A percentile compares a stretch with the other conserved stretches of the same genome.
phyloP scores from a whole-genome alignment of 192 early-diverging fungal genomes.

The Phycomyces nitens region DNA sequence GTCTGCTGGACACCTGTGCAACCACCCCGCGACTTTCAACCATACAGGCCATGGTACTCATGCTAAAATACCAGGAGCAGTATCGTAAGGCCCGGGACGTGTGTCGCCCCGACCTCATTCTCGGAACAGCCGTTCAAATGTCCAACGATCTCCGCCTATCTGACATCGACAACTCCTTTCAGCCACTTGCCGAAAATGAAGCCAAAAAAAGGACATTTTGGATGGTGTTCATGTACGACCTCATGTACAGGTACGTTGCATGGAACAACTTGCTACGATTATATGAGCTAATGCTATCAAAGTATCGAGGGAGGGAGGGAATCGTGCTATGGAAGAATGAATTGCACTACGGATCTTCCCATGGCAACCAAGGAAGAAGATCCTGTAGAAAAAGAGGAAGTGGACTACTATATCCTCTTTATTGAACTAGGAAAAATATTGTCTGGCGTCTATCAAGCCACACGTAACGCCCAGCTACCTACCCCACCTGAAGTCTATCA shows the following conservation, averaged over 20 bases:
- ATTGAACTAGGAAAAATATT: constrained; percentile 1
- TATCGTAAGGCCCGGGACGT: constrained; percentile 7
- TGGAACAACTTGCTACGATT: not conserved
- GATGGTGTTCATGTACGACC: constrained; percentile 15
- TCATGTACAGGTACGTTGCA: constrained; percentile 15
- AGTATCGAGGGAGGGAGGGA: constrained; percentile 10
- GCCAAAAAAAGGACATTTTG: constrained; percentile 18
- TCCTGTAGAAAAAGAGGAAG: constrained; percentile 1
- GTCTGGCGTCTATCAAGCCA: not conserved
- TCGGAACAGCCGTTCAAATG: not conserved
- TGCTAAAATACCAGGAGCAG: constrained; percentile 4
- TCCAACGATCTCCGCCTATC: no score
- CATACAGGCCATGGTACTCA: not conserved
- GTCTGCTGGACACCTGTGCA: constrained; percentile 2
- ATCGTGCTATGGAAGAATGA: not conserved
- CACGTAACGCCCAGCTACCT: not conserved
- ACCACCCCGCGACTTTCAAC: not conserved
- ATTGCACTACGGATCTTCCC: not conserved
- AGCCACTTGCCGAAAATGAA: constrained; percentile 5
- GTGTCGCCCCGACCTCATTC: constrained; percentile 2
- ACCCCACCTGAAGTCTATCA: constrained; percentile 1
- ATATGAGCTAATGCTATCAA: not conserved
- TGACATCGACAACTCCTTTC: no score
- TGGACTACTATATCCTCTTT: constrained; percentile 1
- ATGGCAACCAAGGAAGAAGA: constrained; percentile 1